phyloP scores from a whole-genome alignment of 352 stramenopile genomes.

The Pythium myriotylum region DNA sequence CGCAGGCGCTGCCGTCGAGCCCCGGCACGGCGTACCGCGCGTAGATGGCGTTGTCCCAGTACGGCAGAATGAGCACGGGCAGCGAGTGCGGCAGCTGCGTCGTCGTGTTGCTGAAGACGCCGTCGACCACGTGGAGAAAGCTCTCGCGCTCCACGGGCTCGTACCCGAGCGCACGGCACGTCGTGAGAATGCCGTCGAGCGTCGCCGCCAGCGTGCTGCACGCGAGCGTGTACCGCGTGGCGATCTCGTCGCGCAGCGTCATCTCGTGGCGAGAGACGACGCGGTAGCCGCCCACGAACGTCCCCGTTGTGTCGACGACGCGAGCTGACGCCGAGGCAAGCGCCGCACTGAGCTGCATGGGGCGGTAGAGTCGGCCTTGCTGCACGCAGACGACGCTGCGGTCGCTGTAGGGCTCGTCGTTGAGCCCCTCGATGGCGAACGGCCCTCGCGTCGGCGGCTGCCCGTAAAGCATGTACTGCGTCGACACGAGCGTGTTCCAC shows the following conservation, averaged over 20 bases:
- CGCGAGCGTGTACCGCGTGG: not conserved
- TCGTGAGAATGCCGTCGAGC: not conserved
- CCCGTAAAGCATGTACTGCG: slow-evolving; percentile 20
- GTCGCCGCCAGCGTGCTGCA: slow-evolving; percentile 8
- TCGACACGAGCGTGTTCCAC: slow-evolving; percentile 28
- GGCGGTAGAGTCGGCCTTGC: slow-evolving; percentile 34
- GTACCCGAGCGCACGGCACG: slow-evolving; percentile 19
- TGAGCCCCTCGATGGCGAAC: slow-evolving; percentile 20
- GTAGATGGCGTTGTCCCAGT: slow-evolving; percentile 40
- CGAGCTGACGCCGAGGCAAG: not conserved
- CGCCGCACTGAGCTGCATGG: slow-evolving; percentile 37
- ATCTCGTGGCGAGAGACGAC: slow-evolving; percentile 6
- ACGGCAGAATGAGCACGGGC: slow-evolving; percentile 43
- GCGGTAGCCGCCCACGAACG: slow-evolving; percentile 7
- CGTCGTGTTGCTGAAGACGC: slow-evolving; percentile 21
- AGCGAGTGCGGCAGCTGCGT: slow-evolving; percentile 31
- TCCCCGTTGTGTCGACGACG: not conserved
- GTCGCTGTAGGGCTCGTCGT: slow-evolving; percentile 51
- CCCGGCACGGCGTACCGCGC: slow-evolving; percentile 36
- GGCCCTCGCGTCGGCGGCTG: slow-evolving; percentile 3
- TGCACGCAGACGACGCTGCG: slow-evolving; percentile 41
- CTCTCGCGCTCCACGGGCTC: slow-evolving; percentile 12
- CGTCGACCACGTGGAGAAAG: slow-evolving; percentile 33
- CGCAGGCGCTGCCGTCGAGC: slow-evolving; percentile 39
- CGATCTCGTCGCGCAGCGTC: not conserved